These are phyloP conservation scores for Lentinula sp. DNA, from an alignment of 768 basidiomycete species.

Conservation along the genomic window DNA sequence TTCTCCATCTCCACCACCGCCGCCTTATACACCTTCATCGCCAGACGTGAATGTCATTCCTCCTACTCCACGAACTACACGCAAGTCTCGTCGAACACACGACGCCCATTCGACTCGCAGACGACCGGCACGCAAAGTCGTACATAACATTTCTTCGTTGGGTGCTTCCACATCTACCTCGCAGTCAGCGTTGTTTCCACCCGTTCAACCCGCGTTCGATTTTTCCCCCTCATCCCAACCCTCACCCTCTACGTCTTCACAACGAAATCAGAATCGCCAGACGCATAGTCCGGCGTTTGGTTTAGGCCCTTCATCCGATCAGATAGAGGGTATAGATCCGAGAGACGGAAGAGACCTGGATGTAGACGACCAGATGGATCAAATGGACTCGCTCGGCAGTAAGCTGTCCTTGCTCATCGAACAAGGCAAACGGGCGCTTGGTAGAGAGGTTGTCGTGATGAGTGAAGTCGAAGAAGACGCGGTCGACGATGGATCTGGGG, in stretches of 20 bases:
- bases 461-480: conserved; percentile 70
- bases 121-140: conserved; percentile 5
- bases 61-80: conserved; percentile 44
- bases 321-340: neutral
- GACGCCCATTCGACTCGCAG: conserved; percentile 5
- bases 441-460: conserved; percentile 73
- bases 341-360: neutral
- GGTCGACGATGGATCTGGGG: conserved; percentile 67
- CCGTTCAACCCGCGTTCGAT: conserved; percentile 36
- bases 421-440: conserved; percentile 73
- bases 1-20: conserved; percentile 10
- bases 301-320: conserved; percentile 29
- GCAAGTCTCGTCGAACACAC: conserved; percentile 6
- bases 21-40: conserved; percentile 15
- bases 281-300: conserved; percentile 36
- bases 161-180: conserved; percentile 7
- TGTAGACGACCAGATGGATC: conserved; percentile 2
- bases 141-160: conserved; percentile 6
- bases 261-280: conserved; percentile 11
- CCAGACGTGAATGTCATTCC: conserved; percentile 20
- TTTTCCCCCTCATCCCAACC: conserved; percentile 20
- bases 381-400: conserved; percentile 85
- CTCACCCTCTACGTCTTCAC: neutral
- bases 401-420: conserved; percentile 65
- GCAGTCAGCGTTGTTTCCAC: conserved; percentile 18